Evolutionary conservation across 805 yeast genomes (phyloP).

Genomic region (Jamesozyma spencerorum): DNA sequence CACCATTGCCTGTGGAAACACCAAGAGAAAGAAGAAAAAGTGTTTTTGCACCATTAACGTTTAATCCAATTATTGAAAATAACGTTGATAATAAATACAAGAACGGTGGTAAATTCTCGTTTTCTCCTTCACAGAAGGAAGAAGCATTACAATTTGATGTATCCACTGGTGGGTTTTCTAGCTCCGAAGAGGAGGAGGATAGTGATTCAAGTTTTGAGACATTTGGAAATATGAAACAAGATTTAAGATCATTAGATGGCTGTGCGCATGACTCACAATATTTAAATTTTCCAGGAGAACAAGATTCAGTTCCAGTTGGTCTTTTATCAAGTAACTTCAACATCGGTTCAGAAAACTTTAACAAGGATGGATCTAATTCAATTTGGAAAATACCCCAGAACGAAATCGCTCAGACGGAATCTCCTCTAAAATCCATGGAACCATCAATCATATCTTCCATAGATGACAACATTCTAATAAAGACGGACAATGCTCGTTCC

Average conservation of each 20-base stretch:
- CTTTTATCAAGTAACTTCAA: slow-evolving; percentile 5
- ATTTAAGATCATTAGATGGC: slow-evolving; percentile 14
- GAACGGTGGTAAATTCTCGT: slow-evolving; percentile 79
- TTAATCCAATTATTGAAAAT: slow-evolving; percentile 68
- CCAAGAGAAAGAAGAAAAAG: slow-evolving; percentile 45
- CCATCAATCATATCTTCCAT: slow-evolving; percentile 5
- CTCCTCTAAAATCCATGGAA: slow-evolving; percentile 15
- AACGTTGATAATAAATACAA: slow-evolving; percentile 80
- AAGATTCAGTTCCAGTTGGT: slow-evolving; percentile 12
- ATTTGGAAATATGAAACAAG: slow-evolving; percentile 15
- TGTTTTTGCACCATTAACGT: slow-evolving; percentile 71
- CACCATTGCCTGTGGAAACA: slow-evolving; percentile 57
- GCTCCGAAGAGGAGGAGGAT: slow-evolving; percentile 26
- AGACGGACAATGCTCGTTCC: too few relatives aligned
- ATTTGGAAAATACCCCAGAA: slow-evolving; percentile 22
- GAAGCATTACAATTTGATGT: slow-evolving; percentile 28
- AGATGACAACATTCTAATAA: background rate
- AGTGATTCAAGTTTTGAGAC: slow-evolving; percentile 24
- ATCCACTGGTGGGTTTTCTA: slow-evolving; percentile 23
- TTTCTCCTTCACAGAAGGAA: slow-evolving; percentile 23
- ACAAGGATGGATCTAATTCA: slow-evolving; percentile 17
- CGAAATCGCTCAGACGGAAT: slow-evolving; percentile 13
- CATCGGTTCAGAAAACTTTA: slow-evolving; percentile 7
- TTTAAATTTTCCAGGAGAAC: slow-evolving; percentile 10
- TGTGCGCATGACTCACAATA: slow-evolving; percentile 13